Base-by-base conservation (phyloP, 306 rosid genomes). In the Quillaja saponaria region DNA sequence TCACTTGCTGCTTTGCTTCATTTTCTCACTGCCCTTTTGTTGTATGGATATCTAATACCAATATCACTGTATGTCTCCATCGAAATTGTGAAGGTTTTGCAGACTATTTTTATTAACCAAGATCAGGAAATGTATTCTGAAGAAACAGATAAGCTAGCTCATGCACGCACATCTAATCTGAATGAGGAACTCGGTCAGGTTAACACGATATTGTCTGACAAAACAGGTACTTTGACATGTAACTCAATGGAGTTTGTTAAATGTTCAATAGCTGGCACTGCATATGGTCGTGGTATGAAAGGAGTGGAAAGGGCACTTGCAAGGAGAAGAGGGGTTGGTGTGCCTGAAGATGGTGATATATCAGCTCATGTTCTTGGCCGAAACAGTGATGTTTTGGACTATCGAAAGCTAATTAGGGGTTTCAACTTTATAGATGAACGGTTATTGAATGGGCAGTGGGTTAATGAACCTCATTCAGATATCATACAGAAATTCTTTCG, bases 131-230 rank as follows among this genome's bases (percentile, higher is more conserved):
- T 90, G 97, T 90, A 83, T 72, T 66, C 63, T 50, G 88, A 90
- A 67, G 95, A 83, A 66, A 67, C 84, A 14, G 88, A 83, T 55
- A 81, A 37, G 75, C 87, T 88, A 14, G 97, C 97, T 37, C 97
- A 41, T 53, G 97, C 97, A 5, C 88, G 85, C 49, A 87, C 97
- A 0, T 90, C 97, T 66, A 90, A 90, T 74, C 73, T 90, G 75
- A 90, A 90, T 54, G 97, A 90, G 77, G 97, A 87, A 61, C 95
- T 90, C 51, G 97, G 97, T 67, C 95, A 87, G 77, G 83, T 90
- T 64, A 75, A 87, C 48, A 90, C 79, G 0, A 78, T 90, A 79
- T 83, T 90, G 73, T 83, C 94, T 15, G 97, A 90, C 65, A 90
- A 90, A 72, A 90, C 97, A 2, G 97, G 97, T 47, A 90, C 97